These are phyloP conservation scores for Malus orientalis DNA, from an alignment of 306 rosid species.

Conservation along the genomic window DNA sequence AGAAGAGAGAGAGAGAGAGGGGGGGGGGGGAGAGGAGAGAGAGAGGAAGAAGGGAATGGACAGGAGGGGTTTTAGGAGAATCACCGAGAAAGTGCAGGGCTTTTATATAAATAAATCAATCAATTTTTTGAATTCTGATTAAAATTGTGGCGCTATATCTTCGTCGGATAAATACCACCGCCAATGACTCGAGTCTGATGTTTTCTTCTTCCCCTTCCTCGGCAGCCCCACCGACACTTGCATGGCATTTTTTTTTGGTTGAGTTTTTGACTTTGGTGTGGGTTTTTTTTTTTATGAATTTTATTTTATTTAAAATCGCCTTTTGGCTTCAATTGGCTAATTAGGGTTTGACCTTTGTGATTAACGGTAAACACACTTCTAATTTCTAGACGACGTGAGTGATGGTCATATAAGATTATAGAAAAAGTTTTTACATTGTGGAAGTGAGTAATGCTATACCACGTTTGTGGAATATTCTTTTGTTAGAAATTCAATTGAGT, in stretches of 20 bases:
- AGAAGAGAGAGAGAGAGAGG: background rate
- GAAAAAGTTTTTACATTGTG: no score
- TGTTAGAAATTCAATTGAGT: background rate
- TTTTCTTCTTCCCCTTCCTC: background rate
- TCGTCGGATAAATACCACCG: constrained; percentile 8
- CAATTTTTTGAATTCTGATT: background rate
- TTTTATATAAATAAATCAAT: background rate
- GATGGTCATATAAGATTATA: no score
- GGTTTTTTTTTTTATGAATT: no score
- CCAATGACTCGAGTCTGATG: constrained; percentile 5
- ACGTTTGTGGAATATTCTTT: no score
- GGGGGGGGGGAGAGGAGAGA: constrained; percentile 6
- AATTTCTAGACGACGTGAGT: background rate
- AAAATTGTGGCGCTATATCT: constrained; percentile 9
- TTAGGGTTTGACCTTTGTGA: background rate
- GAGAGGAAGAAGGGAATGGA: constrained; percentile 17
- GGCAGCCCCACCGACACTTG: constrained; percentile 20
- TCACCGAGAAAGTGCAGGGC: constrained; percentile 30
- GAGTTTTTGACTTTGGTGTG: constrained; percentile 1
- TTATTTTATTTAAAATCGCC: background rate
- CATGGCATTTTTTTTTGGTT: background rate
- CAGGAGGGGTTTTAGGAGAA: constrained; percentile 23
- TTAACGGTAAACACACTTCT: background rate
- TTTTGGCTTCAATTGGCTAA: background rate
- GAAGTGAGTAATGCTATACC: background rate